Evolutionary conservation across 1,139 yeast species (phyloP).

Genomic region (Lodderomyces margitis): DNA sequence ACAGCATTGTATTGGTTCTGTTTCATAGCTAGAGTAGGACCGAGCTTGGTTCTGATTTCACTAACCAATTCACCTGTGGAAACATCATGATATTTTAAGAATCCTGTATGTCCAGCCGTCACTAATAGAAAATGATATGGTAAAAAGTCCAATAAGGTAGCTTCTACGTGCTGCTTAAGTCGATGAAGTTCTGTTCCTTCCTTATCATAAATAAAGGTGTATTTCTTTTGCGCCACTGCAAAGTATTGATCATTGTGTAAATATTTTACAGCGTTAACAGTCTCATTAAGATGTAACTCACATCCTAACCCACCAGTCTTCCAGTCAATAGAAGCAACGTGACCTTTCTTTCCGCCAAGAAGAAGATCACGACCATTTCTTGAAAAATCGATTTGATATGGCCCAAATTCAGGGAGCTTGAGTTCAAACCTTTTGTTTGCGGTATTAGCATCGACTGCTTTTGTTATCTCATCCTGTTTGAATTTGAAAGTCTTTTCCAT

Average conservation of each 20-base stretch:
- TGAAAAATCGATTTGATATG: slow-evolving; percentile 77
- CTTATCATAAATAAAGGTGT: slow-evolving; percentile 88
- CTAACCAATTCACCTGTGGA: slow-evolving; percentile 86
- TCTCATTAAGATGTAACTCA: slow-evolving; percentile 83
- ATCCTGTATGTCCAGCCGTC: slow-evolving; percentile 87
- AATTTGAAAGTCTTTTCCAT: slow-evolving; percentile 91
- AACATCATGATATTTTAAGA: slow-evolving; percentile 88
- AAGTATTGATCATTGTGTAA: slow-evolving; percentile 89
- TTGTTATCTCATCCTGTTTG: slow-evolving; percentile 73
- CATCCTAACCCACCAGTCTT: slow-evolving; percentile 77
- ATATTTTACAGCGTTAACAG: slow-evolving; percentile 86
- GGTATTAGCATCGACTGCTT: slow-evolving; percentile 78
- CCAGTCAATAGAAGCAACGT: slow-evolving; percentile 96
- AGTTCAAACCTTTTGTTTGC: slow-evolving; percentile 74
- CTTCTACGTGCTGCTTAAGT: slow-evolving; percentile 85
- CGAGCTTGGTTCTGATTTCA: slow-evolving; percentile 82
- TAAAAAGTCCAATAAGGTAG: slow-evolving; percentile 77
- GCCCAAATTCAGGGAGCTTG: slow-evolving; percentile 76
- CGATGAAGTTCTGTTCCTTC: slow-evolving; percentile 91
- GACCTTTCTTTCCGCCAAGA: slow-evolving; percentile 89
- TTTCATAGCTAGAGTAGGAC: slow-evolving; percentile 84
- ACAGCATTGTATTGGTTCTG: slow-evolving; percentile 97
- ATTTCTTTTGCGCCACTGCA: slow-evolving; percentile 96
- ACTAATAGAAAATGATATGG: slow-evolving; percentile 90
- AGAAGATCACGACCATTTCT: slow-evolving; percentile 84